Conservation (phyloP, 1,284 basidiomycete genomes). For the Ustilago nuda region DNA sequence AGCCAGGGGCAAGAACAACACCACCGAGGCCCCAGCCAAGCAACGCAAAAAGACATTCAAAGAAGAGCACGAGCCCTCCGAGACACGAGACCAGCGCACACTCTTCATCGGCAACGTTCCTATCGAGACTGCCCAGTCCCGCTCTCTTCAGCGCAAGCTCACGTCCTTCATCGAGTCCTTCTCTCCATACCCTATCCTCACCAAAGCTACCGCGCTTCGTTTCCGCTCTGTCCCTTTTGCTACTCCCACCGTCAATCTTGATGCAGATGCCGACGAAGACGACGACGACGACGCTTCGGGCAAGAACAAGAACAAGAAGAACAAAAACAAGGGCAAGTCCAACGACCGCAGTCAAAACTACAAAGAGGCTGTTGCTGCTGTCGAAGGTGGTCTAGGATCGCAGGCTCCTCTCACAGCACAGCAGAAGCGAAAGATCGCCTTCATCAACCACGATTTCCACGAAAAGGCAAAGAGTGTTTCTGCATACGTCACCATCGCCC, state of each 20-base stretch:
- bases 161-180: conserved; percentile 67
- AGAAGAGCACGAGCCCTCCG: conserved; percentile 49
- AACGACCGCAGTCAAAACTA: conserved; percentile 75
- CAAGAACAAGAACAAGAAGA: conserved; percentile 61
- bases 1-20: not conserved
- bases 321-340: conserved; percentile 66
- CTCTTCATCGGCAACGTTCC: conserved; percentile 94
- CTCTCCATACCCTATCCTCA: conserved; percentile 57
- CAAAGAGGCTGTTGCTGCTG: conserved; percentile 72
- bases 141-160: conserved; percentile 67
- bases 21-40: conserved; percentile 34
- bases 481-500: conserved; percentile 65
- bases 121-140: conserved; percentile 78
- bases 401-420: conserved; percentile 78
- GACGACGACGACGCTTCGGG: conserved; percentile 64
- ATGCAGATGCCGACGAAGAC: conserved; percentile 59
- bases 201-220: conserved; percentile 60
- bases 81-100: conserved; percentile 79
- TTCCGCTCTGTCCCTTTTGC: conserved; percentile 69
- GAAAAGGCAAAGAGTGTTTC: conserved; percentile 62
- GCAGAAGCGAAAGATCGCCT: conserved; percentile 94
- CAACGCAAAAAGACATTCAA: conserved; percentile 54
- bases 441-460: conserved; percentile 82
- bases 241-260: conserved; percentile 63
- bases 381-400: conserved; percentile 56